Evolutionary conservation across 2,329 filamentous ascomycete species (phyloP), one percentile per base, ranked within the genome.

Genomic region (Hymenoscyphus scutula): DNA sequence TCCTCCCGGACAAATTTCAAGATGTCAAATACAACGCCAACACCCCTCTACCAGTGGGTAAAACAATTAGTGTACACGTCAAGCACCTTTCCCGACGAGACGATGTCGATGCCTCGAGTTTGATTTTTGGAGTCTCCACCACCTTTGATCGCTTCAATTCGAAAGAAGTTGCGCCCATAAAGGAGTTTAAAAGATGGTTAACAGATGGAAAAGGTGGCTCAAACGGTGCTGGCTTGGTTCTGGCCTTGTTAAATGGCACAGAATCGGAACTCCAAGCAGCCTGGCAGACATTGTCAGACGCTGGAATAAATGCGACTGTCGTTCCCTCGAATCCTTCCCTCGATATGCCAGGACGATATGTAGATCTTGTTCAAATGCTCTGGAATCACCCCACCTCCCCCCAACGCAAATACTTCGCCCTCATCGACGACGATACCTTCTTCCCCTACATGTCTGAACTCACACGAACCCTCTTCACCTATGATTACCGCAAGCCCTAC

Each of bases 171-270:
- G 81, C 77, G 55, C 81, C 83, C 0, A 77, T 85, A 53, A 81
- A 83, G 66, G 83, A 86, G 70, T 86, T 83, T 82, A 78, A 78
- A 3, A 82, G 81, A 72, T 86, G 83, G 83, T 77, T 86, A 56
- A 86, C 84, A 2, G 82, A 86, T 70, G 79, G 81, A 65, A 78
- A 79, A 59, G 82, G 83, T 41, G 73, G 77, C 60, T 81, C 82
- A 29, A 86, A 86, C 67, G 83, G 83, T 30, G 84, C 80, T 32
- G 84, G 84, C 72, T 75, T 86, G 55, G 71, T 86, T 7, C 75
- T 86, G 1, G 77, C 84, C 67, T 78, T 86, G 1, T 72, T 83
- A 27, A 80, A 84, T 60, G 81, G 82, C 8, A 80, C 75, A 7
- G 77, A 82, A 54, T 76, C 78, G 19, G 77, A 86, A 70, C 77